These are phyloP conservation scores for Nemania sp. DNA, from an alignment of 2,329 filamentous ascomycete species.

Conservation along the genomic window DNA sequence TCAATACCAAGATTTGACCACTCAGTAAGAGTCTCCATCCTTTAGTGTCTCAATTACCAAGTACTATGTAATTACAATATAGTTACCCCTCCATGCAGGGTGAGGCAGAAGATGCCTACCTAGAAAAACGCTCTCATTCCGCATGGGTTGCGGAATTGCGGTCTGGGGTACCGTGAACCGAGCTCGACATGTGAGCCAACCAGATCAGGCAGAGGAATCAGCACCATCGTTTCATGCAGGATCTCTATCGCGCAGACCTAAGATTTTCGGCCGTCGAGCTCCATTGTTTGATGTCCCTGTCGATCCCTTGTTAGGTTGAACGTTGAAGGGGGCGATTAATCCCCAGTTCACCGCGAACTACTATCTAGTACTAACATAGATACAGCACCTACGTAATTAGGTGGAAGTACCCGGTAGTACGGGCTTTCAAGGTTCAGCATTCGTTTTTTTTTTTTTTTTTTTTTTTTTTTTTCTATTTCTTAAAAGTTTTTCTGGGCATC, in stretches of 20 bases:
- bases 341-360: constrained; percentile 33
- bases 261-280: constrained; percentile 37
- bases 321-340: constrained; percentile 23
- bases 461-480: background rate
- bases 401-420: no score
- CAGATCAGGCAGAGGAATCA: constrained; percentile 31
- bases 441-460: no score
- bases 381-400: no score
- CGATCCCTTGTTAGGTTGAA: constrained; percentile 39
- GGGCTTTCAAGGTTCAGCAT: no score
- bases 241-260: constrained; percentile 36
- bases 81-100: constrained; percentile 20
- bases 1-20: no score
- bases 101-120: constrained; percentile 2
- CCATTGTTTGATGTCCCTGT: constrained; percentile 44
- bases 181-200: constrained; percentile 37
- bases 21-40: no score
- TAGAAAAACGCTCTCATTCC: constrained; percentile 2
- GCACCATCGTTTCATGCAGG: constrained; percentile 36
- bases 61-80: constrained; percentile 3
- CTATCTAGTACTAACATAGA: no score
- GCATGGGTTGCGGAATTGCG: constrained; percentile 41
- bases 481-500: constrained; percentile 13
- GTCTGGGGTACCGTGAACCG: constrained; percentile 40
- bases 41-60: no score